Evolutionary conservation across 768 basidiomycete species (phyloP).

Genomic region (Termitomyces sp.): DNA sequence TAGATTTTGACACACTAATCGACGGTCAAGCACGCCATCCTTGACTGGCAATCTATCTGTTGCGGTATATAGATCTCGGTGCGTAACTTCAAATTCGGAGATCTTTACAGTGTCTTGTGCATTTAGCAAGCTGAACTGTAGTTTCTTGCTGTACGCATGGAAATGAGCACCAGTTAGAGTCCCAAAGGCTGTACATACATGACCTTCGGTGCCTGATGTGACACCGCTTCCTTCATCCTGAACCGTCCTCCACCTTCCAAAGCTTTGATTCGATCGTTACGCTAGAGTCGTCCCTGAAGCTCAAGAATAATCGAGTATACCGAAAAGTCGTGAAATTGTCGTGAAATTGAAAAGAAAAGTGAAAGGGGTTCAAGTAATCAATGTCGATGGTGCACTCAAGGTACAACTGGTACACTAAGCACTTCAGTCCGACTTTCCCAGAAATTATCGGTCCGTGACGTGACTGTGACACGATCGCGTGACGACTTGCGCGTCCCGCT

Average conservation of each 20-base stretch:
- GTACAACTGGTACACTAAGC: too few relatives aligned
- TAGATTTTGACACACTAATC: slow-evolving; percentile 57
- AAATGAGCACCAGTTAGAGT: not conserved
- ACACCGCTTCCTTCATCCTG: slow-evolving; percentile 78
- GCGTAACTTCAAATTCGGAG: slow-evolving; percentile 94
- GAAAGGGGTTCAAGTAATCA: not conserved
- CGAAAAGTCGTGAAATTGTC: not conserved
- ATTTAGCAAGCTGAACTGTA: slow-evolving; percentile 93
- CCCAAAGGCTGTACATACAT: slow-evolving; percentile 7
- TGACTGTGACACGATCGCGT: slow-evolving; percentile 38
- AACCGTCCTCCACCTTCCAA: not conserved
- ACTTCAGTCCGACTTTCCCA: too few relatives aligned
- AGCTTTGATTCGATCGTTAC: not conserved
- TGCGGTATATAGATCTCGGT: slow-evolving; percentile 86
- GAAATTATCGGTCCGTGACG: slow-evolving; percentile 20
- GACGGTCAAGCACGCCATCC: slow-evolving; percentile 89
- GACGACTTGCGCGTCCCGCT: slow-evolving; percentile 55
- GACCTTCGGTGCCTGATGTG: slow-evolving; percentile 49
- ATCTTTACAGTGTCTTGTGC: slow-evolving; percentile 95
- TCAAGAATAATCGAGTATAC: not conserved
- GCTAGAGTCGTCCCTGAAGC: not conserved
- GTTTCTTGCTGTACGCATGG: slow-evolving; percentile 65
- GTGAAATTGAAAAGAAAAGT: not conserved
- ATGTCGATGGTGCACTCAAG: not conserved
- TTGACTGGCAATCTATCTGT: slow-evolving; percentile 82